Evolutionary conservation across 345 rosid genomes (phyloP).

Genomic region (Camelina sativa): DNA sequence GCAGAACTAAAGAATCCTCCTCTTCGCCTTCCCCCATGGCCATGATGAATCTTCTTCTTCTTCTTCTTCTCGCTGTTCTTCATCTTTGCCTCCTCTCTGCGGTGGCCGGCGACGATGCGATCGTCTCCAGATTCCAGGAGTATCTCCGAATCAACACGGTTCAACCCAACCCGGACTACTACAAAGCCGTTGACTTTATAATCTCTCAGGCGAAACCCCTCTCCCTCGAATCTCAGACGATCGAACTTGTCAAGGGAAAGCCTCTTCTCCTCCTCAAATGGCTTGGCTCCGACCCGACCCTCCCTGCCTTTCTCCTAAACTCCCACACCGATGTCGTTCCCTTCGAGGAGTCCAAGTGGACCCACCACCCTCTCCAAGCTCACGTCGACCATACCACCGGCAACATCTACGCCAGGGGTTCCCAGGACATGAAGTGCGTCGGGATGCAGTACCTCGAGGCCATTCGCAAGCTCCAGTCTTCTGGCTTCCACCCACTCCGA

Average conservation of each 20-base stretch:
- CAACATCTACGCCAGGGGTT: constrained; percentile 81
- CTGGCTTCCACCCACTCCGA: constrained; percentile 69
- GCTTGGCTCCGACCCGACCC: constrained; percentile 65
- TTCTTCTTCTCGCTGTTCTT: not conserved
- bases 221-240: constrained; percentile 60
- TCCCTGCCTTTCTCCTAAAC: constrained; percentile 81
- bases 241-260: constrained; percentile 68
- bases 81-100: constrained; percentile 23
- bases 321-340: constrained; percentile 99
- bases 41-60: not conserved
- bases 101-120: constrained; percentile 28
- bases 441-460: constrained; percentile 97
- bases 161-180: constrained; percentile 78
- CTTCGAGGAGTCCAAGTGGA: constrained; percentile 78
- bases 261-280: constrained; percentile 80
- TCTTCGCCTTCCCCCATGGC: too few species aligned
- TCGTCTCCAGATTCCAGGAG: constrained; percentile 75
- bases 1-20: constrained; percentile 8
- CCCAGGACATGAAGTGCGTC: constrained; percentile 99
- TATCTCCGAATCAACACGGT: constrained; percentile 91
- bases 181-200: constrained; percentile 61
- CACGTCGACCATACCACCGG: constrained; percentile 68
- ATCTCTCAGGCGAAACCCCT: constrained; percentile 67
- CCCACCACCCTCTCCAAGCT: constrained; percentile 71
- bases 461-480: constrained; percentile 62